These are phyloP conservation scores for Dimargaris cristalligena DNA, from an alignment of 192 early-diverging fungal genomes.

Conservation along the genomic window DNA sequence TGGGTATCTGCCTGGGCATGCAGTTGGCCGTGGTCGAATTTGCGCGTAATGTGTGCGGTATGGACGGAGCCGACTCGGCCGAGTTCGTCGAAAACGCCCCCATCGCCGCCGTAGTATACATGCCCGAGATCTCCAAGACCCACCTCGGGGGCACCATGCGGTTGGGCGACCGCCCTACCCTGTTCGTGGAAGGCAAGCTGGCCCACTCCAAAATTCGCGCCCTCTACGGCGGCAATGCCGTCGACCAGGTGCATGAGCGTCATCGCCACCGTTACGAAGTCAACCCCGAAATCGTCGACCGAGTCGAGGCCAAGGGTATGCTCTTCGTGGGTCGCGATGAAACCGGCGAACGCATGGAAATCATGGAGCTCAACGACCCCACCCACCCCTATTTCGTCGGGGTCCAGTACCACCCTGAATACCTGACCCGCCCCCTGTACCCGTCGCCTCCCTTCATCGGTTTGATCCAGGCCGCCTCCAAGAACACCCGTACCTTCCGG, in stretches of 20 bases:
- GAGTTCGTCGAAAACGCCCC: conserved; percentile 64
- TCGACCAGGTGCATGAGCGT: conserved; percentile 59
- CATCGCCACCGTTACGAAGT: conserved; percentile 98
- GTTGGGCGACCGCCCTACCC: conserved; percentile 67
- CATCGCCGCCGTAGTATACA: conserved; percentile 75
- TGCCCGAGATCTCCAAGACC: conserved; percentile 91
- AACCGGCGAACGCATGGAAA: conserved; percentile 95
- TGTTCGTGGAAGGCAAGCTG: conserved; percentile 45
- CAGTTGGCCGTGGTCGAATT: conserved; percentile 97
- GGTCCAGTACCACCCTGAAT: conserved; percentile 95
- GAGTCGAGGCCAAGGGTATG: conserved; percentile 66
- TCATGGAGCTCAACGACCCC: conserved; percentile 64
- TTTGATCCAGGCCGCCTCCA: conserved; percentile 72
- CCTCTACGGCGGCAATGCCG: conserved; percentile 34
- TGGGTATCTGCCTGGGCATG: conserved; percentile 95
- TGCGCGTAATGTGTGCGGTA: conserved; percentile 77
- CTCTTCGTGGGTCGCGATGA: conserved; percentile 87
- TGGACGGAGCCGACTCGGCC: conserved; percentile 64
- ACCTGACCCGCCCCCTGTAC: conserved; percentile 81
- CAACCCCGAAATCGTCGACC: conserved; percentile 64
- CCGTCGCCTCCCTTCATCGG: conserved; percentile 89
- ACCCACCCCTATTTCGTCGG: conserved; percentile 90
- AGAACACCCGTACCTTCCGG: too few relatives aligned
- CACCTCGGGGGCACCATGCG: conserved; percentile 97
- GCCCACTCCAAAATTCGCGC: conserved; percentile 43